Evolutionary conservation across 306 rosid genomes (phyloP).

Genomic region (Quercus rubra): DNA sequence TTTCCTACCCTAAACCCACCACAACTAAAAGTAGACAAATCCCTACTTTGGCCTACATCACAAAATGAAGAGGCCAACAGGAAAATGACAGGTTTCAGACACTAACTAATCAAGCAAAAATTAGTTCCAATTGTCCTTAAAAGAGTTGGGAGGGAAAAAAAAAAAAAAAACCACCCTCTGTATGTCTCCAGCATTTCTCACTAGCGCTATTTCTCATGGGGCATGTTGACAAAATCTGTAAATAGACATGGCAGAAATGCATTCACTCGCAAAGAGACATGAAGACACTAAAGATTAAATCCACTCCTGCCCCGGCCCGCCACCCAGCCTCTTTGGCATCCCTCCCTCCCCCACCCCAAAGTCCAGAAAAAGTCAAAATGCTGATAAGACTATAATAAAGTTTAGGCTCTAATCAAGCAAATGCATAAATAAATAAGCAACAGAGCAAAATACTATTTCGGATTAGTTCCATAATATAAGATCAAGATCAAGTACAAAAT

Average conservation of each 20-base stretch:
- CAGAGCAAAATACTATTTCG: background rate
- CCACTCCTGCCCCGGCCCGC: slow-evolving; percentile 3
- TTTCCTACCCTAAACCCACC: no score
- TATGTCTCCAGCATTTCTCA: slow-evolving; percentile 9
- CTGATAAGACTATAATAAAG: background rate
- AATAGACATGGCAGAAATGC: background rate
- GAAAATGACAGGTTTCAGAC: background rate
- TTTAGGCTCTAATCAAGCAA: background rate
- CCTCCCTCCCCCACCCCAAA: background rate
- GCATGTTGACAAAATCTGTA: background rate
- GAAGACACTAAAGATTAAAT: slow-evolving; percentile 6
- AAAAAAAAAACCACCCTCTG: background rate
- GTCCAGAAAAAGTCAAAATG: background rate
- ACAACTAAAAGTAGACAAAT: no score
- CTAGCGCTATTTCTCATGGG: background rate
- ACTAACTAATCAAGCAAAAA: slow-evolving; percentile 6
- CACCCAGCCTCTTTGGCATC: background rate
- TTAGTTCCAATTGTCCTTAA: background rate
- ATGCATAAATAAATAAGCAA: background rate
- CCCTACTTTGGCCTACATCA: no score
- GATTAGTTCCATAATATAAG: background rate
- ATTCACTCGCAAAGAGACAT: background rate
- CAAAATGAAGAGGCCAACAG: background rate
- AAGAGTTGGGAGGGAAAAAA: background rate
- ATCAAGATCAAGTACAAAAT: background rate